Conservation (phyloP, 768 basidiomycete genomes). For the Leccinum pellstonianum region DNA sequence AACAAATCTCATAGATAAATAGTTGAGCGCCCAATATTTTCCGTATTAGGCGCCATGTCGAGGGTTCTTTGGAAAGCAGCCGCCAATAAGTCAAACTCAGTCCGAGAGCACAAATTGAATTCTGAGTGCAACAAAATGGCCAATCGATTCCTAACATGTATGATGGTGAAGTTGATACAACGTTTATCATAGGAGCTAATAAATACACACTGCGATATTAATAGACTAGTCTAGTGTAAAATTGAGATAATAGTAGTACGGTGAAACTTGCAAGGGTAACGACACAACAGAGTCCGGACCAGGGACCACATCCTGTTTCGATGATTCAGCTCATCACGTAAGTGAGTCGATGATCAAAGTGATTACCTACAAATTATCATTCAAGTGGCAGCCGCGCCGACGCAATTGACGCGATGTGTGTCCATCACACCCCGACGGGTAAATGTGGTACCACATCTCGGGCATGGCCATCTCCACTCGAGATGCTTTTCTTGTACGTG, state of each 20-base stretch:
- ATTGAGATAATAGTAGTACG: background rate
- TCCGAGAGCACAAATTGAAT: background rate
- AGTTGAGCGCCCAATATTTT: background rate
- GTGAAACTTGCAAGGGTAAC: background rate
- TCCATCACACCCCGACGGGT: conserved; percentile 24
- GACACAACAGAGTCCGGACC: background rate
- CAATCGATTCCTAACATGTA: background rate
- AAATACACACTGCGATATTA: background rate
- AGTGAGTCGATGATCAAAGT: background rate
- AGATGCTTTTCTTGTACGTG: conserved; percentile 29
- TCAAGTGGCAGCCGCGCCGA: background rate
- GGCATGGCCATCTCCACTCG: conserved; percentile 23
- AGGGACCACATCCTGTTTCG: background rate
- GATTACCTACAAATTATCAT: conserved; percentile 4
- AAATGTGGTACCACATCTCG: conserved; percentile 14
- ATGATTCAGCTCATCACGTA: conserved; percentile 1
- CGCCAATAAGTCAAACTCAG: background rate
- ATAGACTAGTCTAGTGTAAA: background rate
- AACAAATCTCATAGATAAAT: background rate
- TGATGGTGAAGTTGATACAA: background rate
- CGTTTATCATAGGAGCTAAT: background rate
- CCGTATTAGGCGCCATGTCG: conserved; percentile 1
- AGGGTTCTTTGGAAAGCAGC: conserved; percentile 2
- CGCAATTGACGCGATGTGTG: conserved; percentile 13
- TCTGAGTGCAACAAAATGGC: background rate